These are phyloP conservation scores for Orobanche coerulescens DNA, from an alignment of 257 asterid species.

Conservation along the genomic window DNA sequence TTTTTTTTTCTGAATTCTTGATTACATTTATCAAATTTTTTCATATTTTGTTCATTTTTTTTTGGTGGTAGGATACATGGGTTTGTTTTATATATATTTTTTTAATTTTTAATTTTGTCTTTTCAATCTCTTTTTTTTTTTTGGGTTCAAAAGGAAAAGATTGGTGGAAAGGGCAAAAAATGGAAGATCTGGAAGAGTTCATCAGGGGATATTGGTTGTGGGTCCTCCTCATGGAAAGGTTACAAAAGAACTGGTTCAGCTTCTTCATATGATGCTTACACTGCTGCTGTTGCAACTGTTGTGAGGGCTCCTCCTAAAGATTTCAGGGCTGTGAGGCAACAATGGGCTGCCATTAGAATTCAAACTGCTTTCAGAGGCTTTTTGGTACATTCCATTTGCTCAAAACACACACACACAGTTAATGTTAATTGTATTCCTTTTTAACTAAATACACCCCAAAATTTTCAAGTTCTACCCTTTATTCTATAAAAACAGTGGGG, in stretches of 20 bases:
- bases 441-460: too few species aligned
- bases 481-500: too few species aligned
- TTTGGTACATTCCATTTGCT: constrained; percentile 34
- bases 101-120: neutral
- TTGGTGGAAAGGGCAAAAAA: constrained; percentile 61
- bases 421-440: too few species aligned
- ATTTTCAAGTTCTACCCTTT: too few species aligned
- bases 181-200: constrained; percentile 83
- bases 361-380: constrained; percentile 91
- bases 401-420: too few species aligned
- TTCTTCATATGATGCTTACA: constrained; percentile 48
- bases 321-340: constrained; percentile 66
- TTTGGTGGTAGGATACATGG: neutral
- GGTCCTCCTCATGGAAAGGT: constrained; percentile 56
- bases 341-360: constrained; percentile 94
- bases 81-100: too few species aligned
- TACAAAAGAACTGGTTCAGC: constrained; percentile 45
- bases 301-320: constrained; percentile 87
- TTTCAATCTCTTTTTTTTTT: neutral
- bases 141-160: constrained; percentile 54
- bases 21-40: neutral
- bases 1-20: neutral
- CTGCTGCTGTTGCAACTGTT: constrained; percentile 82
- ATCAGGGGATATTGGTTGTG: constrained; percentile 43
- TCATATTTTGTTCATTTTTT: neutral